A percentile compares a stretch with the other conserved stretches of the same genome.
phyloP scores from a whole-genome alignment of 2,329 filamentous ascomycete species.

The Ambrosiella xylebori region DNA sequence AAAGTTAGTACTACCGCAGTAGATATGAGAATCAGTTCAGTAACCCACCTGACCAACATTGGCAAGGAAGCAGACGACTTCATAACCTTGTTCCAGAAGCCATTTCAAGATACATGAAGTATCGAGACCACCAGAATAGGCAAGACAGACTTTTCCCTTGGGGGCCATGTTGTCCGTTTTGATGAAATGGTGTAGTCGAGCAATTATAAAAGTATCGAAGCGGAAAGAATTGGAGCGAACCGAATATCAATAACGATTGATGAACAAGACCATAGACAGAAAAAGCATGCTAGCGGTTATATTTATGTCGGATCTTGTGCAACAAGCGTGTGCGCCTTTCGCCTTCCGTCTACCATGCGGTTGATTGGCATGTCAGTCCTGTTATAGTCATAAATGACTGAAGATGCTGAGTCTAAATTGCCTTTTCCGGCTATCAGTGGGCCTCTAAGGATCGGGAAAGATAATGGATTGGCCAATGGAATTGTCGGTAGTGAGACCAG shows the following conservation, averaged over 20 bases:
- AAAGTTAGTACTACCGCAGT: not conserved
- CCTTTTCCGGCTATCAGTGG: constrained; percentile 9
- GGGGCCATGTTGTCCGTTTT: constrained; percentile 4
- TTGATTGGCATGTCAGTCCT: constrained; percentile 3
- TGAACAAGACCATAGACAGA: too few relatives aligned
- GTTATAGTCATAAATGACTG: constrained; percentile 8
- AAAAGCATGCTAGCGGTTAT: not conserved
- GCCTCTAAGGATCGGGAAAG: constrained; percentile 6
- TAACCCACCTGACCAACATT: constrained; percentile 44
- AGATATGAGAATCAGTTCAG: not conserved
- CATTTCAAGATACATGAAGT: constrained; percentile 26
- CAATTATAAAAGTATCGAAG: not conserved
- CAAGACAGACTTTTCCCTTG: constrained; percentile 13
- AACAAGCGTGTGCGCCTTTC: constrained; percentile 5
- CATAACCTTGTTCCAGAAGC: constrained; percentile 19
- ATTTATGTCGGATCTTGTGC: not conserved
- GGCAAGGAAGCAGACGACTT: constrained; percentile 30
- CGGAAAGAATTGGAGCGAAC: not conserved
- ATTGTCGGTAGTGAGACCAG: not conserved
- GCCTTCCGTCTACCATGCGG: constrained; percentile 3
- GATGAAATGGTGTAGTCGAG: not conserved
- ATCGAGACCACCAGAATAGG: constrained; percentile 22
- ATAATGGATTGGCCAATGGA: not conserved
- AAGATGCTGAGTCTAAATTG: constrained; percentile 3
- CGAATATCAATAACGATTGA: not conserved